Percentiles rank a stretch among this genome's conserved stretches.
Evolutionary conservation across 768 basidiomycete genomes (phyloP).

Genomic region (Hericium alpestre): DNA sequence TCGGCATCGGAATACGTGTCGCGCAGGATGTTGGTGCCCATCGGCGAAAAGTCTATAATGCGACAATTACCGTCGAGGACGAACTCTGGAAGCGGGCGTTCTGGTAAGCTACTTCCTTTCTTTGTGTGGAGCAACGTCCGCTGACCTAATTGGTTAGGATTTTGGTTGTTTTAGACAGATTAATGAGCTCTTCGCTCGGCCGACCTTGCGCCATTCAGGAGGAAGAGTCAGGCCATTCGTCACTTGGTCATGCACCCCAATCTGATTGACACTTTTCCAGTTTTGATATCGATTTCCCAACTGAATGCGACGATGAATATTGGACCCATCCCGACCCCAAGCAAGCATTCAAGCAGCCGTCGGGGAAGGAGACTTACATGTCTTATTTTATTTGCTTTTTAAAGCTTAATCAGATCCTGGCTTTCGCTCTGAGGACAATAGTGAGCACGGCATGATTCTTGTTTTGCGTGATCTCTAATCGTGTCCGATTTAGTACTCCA

Average conservation of each 20-base stretch:
- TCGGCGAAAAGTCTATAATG: conserved; percentile 32
- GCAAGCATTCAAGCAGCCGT: conserved; percentile 49
- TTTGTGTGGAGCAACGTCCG: background rate
- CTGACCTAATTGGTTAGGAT: conserved; percentile 27
- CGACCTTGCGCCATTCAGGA: conserved; percentile 67
- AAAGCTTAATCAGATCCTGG: conserved; percentile 54
- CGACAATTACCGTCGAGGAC: conserved; percentile 38
- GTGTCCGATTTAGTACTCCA: conserved; percentile 45
- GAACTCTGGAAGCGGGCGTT: conserved; percentile 70
- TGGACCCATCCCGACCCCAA: conserved; percentile 11
- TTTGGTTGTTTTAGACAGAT: conserved; percentile 36
- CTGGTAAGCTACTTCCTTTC: conserved; percentile 27
- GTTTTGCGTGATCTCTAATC: background rate
- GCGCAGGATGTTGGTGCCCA: conserved; percentile 74
- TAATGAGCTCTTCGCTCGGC: conserved; percentile 41
- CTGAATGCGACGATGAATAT: conserved; percentile 13
- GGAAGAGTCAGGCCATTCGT: conserved; percentile 43
- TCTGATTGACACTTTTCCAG: conserved; percentile 11
- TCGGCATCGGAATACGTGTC: conserved; percentile 56
- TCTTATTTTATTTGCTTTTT: conserved; percentile 46
- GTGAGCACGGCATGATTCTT: conserved; percentile 20
- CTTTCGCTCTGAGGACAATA: conserved; percentile 52
- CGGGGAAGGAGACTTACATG: conserved; percentile 41
- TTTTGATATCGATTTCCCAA: conserved; percentile 14
- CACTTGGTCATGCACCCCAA: background rate